Percentiles rank a stretch among this genome's conserved stretches.
These are phyloP conservation scores for Vanrija pseudolonga DNA, from an alignment of 1,284 basidiomycete genomes.

Conservation along the genomic window DNA sequence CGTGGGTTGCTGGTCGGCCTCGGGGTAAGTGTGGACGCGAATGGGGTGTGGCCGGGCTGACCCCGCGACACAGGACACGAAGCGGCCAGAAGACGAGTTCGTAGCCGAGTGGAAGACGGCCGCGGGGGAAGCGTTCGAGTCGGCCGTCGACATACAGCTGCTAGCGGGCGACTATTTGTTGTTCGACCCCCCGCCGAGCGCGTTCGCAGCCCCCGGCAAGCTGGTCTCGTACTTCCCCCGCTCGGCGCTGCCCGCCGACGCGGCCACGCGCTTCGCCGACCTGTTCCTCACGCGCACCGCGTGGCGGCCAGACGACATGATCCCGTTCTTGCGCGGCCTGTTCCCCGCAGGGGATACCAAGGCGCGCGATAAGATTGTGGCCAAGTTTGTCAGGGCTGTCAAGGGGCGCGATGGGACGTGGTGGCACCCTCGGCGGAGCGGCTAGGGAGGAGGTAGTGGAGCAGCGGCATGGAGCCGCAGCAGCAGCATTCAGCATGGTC, in stretches of 20 bases:
- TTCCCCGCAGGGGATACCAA: constrained; percentile 66
- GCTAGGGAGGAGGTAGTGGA: constrained; percentile 6
- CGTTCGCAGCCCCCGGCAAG: constrained; percentile 23
- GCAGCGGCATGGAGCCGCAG: too few relatives aligned
- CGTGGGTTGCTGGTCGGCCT: constrained; percentile 64
- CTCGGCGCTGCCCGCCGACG: constrained; percentile 65
- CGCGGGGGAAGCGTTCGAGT: constrained; percentile 70
- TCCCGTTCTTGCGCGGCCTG: constrained; percentile 73
- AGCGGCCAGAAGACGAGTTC: constrained; percentile 53
- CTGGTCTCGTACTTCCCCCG: constrained; percentile 67
- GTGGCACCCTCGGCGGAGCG: constrained; percentile 46
- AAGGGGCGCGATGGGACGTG: constrained; percentile 60
- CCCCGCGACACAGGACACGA: constrained; percentile 35
- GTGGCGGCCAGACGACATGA: constrained; percentile 76
- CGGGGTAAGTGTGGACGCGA: constrained; percentile 52
- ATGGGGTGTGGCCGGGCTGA: constrained; percentile 52
- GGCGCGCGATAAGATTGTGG: constrained; percentile 75
- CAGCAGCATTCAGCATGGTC: too few relatives aligned
- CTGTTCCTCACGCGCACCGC: constrained; percentile 71
- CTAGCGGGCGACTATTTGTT: constrained; percentile 67
- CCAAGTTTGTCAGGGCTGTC: constrained; percentile 75
- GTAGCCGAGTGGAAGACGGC: constrained; percentile 63
- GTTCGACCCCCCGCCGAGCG: constrained; percentile 18
- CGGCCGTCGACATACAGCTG: constrained; percentile 55
- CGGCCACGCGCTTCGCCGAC: constrained; percentile 72